A percentile compares a stretch with the other conserved stretches of the same genome.
Conservation (phyloP, 805 yeast species). For the Nakazawaea ishiwadae region DNA sequence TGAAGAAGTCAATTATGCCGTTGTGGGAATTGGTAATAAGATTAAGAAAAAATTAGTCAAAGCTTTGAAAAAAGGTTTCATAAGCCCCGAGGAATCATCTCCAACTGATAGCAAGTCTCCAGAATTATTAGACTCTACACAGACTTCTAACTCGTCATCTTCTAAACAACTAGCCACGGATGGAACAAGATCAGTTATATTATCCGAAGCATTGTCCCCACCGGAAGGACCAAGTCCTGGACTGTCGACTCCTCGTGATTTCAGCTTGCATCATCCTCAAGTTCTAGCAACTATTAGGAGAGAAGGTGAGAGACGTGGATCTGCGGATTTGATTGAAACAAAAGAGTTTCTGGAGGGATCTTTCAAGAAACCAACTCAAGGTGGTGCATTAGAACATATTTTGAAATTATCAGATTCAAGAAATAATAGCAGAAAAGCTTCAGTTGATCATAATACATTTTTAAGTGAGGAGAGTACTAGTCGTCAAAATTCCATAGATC, state of each 20-base stretch:
- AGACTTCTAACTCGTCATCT: slow-evolving; percentile 8
- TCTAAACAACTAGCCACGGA: slow-evolving; percentile 1
- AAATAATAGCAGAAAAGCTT: not conserved
- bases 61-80: slow-evolving; percentile 23
- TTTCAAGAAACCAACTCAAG: slow-evolving; percentile 1
- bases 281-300: too few species aligned
- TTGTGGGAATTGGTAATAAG: slow-evolving; percentile 72
- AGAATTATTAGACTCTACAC: not conserved
- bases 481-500: slow-evolving; percentile 2
- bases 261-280: not conserved
- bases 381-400: slow-evolving; percentile 6
- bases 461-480: not conserved
- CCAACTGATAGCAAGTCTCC: not conserved
- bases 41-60: slow-evolving; percentile 47
- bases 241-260: not conserved
- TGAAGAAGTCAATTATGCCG: slow-evolving; percentile 73
- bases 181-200: slow-evolving; percentile 3
- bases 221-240: slow-evolving; percentile 2
- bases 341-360: slow-evolving; percentile 8
- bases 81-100: slow-evolving; percentile 3
- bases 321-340: slow-evolving; percentile 10
- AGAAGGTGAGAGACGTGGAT: slow-evolving; percentile 10
- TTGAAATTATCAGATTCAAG: not conserved
- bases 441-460: slow-evolving; percentile 1
- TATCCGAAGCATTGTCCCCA: slow-evolving; percentile 8